Evolutionary conservation across 805 yeast genomes (phyloP).

Genomic region (Jamesozyma lodderae): DNA sequence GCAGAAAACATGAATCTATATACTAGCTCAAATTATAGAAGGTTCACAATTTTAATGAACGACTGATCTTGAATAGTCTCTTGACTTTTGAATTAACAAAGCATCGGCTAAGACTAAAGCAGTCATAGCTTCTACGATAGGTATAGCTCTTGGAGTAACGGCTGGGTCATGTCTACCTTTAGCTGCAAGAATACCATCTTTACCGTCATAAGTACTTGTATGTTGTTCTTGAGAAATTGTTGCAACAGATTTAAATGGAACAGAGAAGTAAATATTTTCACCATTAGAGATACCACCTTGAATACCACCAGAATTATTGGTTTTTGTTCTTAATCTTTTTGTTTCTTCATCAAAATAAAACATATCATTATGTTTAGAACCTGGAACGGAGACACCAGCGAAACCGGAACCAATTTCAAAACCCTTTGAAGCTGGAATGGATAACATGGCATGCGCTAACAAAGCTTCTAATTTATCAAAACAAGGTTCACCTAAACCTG

Average conservation of each 20-base stretch:
- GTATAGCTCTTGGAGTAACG: slow-evolving; percentile 97
- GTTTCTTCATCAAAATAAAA: slow-evolving; percentile 54
- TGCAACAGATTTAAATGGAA: slow-evolving; percentile 97
- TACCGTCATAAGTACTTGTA: slow-evolving; percentile 84
- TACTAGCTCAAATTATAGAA: too few relatives aligned
- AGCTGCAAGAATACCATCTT: slow-evolving; percentile 80
- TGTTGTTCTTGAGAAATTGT: slow-evolving; percentile 89
- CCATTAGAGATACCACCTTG: slow-evolving; percentile 99
- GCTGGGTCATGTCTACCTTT: slow-evolving; percentile 98
- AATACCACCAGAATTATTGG: slow-evolving; percentile 93
- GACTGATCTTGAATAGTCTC: slow-evolving; percentile 46
- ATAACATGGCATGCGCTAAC: slow-evolving; percentile 95
- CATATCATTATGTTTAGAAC: slow-evolving; percentile 89
- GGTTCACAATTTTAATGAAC: slow-evolving; percentile 17
- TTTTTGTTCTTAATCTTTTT: slow-evolving; percentile 67
- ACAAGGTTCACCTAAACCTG: slow-evolving; percentile 96
- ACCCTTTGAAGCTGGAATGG: slow-evolving; percentile 96
- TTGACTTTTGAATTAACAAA: slow-evolving; percentile 72
- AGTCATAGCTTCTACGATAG: slow-evolving; percentile 97
- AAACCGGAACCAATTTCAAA: slow-evolving; percentile 97
- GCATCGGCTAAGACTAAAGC: slow-evolving; percentile 90
- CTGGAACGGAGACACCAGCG: slow-evolving; percentile 79
- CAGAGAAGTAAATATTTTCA: slow-evolving; percentile 86
- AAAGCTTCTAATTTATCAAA: slow-evolving; percentile 94
- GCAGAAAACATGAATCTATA: too few relatives aligned